phyloP scores from a whole-genome alignment of 768 basidiomycete species.

The Gloeostereum incarnatum region DNA sequence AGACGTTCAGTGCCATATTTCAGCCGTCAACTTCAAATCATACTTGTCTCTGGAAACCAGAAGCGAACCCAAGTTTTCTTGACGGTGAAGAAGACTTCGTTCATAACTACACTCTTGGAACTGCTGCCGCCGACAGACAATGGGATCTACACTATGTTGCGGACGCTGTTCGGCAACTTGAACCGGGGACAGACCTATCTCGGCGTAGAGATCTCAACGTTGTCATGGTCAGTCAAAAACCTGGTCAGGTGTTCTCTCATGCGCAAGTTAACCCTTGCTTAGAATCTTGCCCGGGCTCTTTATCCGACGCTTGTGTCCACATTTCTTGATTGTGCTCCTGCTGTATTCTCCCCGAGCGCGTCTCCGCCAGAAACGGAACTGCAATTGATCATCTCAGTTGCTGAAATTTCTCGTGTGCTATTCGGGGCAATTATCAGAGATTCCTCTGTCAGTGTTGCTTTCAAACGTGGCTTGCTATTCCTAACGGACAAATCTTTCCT shows the following conservation, averaged over 20 bases:
- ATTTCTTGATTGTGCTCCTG: slow-evolving; percentile 81
- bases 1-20: slow-evolving; percentile 41
- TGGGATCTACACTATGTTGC: too few relatives aligned
- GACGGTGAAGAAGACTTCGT: background rate
- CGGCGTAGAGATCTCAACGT: too few relatives aligned
- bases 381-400: slow-evolving; percentile 47
- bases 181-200: too few relatives aligned
- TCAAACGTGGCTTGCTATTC: slow-evolving; percentile 1
- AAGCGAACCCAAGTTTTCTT: slow-evolving; percentile 9
- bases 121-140: too few relatives aligned
- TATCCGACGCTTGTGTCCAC: slow-evolving; percentile 73
- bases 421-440: slow-evolving; percentile 49
- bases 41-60: slow-evolving; percentile 11
- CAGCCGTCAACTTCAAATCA: slow-evolving; percentile 12
- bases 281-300: slow-evolving; percentile 69
- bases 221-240: too few relatives aligned
- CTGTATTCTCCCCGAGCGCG: slow-evolving; percentile 66
- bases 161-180: too few relatives aligned
- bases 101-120: too few relatives aligned
- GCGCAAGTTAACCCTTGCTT: too few relatives aligned
- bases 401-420: slow-evolving; percentile 47
- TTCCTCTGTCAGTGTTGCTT: slow-evolving; percentile 26
- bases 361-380: slow-evolving; percentile 51
- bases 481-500: too few relatives aligned
- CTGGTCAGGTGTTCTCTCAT: too few relatives aligned